Evolutionary conservation across 371 early-diverging fungal genomes (phyloP).

Genomic region (Choanephora cucurbitarum): DNA sequence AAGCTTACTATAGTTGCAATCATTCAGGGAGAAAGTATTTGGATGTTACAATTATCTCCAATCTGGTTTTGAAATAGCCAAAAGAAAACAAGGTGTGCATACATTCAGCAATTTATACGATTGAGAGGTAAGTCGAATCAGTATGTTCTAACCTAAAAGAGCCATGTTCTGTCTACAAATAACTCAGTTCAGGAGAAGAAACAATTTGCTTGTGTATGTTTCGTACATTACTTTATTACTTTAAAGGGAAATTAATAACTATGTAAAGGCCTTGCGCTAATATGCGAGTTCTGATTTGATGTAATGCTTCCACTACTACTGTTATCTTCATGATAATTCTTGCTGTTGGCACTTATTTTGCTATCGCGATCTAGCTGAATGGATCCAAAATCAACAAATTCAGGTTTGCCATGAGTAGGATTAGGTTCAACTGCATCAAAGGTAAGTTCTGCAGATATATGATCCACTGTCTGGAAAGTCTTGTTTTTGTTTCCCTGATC

Average conservation of each 20-base stretch:
- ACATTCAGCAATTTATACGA: too few relatives aligned
- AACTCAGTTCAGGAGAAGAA: too few relatives aligned
- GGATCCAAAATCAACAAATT: slow-evolving; percentile 18
- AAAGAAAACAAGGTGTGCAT: too few relatives aligned
- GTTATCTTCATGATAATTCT: slow-evolving; percentile 10
- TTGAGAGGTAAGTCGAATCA: too few relatives aligned
- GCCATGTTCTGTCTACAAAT: too few relatives aligned
- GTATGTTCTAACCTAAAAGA: too few relatives aligned
- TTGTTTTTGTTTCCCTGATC: slow-evolving; percentile 16
- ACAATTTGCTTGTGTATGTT: too few relatives aligned
- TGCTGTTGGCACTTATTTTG: slow-evolving; percentile 6
- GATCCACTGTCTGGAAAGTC: slow-evolving; percentile 14
- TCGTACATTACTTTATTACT: too few relatives aligned
- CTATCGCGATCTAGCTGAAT: slow-evolving; percentile 20
- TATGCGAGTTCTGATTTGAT: slow-evolving; percentile 26
- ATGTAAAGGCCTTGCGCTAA: slow-evolving; percentile 29
- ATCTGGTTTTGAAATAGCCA: too few relatives aligned
- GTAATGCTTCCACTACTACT: slow-evolving; percentile 19
- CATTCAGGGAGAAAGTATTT: too few relatives aligned
- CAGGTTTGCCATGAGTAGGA: slow-evolving; percentile 1
- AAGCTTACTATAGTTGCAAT: too few relatives aligned
- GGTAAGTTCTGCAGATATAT: slow-evolving; percentile 25
- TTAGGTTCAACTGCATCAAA: slow-evolving; percentile 18
- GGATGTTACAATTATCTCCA: too few relatives aligned
- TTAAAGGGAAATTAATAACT: slow-evolving; percentile 9